Evolutionary conservation across 202 grass and related monocot species (phyloP).

Genomic region (Cymbopogon flexuosus): DNA sequence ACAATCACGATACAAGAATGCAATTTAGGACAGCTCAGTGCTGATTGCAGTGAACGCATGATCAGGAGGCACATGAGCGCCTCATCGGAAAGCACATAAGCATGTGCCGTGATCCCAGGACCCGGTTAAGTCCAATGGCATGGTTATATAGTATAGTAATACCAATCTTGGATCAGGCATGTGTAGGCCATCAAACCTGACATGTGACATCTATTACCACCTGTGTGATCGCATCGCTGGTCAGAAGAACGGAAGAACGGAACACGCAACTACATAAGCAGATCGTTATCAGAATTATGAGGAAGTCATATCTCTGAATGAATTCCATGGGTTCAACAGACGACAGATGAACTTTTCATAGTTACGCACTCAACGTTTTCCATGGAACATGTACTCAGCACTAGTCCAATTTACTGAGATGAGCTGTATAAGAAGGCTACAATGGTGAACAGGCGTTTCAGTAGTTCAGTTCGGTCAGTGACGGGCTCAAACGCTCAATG

Average conservation of each 20-base stretch:
- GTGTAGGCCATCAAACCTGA: background rate
- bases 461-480: background rate
- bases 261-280: background rate
- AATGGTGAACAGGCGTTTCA: background rate
- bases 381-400: background rate
- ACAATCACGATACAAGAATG: background rate
- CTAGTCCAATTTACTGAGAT: background rate
- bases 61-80: constrained; percentile 10
- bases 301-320: background rate
- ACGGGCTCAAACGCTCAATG: background rate
- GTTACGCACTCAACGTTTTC: background rate
- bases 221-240: background rate
- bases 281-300: background rate
- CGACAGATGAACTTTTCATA: background rate
- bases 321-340: background rate
- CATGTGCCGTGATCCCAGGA: constrained; percentile 25
- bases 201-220: background rate
- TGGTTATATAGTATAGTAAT: background rate
- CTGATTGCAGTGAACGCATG: background rate
- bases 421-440: too few relatives aligned
- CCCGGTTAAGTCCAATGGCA: background rate
- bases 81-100: background rate
- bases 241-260: background rate
- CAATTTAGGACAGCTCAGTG: background rate
- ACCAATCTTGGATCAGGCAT: background rate